These are phyloP conservation scores for Microsporum audouinii DNA, from an alignment of 2,329 filamentous ascomycete genomes.

Conservation along the genomic window DNA sequence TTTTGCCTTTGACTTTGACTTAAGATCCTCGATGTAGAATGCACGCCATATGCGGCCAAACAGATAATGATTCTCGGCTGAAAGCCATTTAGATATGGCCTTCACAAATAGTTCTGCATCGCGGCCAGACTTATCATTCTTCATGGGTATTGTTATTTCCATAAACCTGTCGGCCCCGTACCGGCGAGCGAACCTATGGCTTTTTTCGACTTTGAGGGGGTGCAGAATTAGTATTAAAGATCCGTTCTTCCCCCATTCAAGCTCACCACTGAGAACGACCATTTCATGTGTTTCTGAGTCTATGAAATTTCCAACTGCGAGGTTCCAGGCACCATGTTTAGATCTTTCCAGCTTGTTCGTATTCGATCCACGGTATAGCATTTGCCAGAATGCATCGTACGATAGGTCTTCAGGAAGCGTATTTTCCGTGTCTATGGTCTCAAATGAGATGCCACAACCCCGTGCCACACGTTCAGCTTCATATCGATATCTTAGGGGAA, in stretches of 20 bases:
- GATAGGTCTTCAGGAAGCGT: slow-evolving; percentile 15
- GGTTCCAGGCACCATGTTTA: slow-evolving; percentile 24
- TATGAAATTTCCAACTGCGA: slow-evolving; percentile 24
- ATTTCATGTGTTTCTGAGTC: slow-evolving; percentile 24
- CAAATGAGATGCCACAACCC: slow-evolving; percentile 20
- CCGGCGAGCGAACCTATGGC: slow-evolving; percentile 36
- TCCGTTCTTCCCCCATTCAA: slow-evolving; percentile 29
- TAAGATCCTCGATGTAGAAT: slow-evolving; percentile 34
- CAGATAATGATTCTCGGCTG: slow-evolving; percentile 28
- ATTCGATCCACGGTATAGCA: slow-evolving; percentile 19
- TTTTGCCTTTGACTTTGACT: slow-evolving; percentile 18
- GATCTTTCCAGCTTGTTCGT: slow-evolving; percentile 20
- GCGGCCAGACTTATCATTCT: slow-evolving; percentile 16
- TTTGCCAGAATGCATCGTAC: slow-evolving; percentile 27
- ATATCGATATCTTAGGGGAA: slow-evolving; percentile 28
- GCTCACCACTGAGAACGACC: slow-evolving; percentile 30
- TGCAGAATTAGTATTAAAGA: slow-evolving; percentile 32
- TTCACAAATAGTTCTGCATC: slow-evolving; percentile 22
- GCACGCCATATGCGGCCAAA: slow-evolving; percentile 35
- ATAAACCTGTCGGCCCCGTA: slow-evolving; percentile 39
- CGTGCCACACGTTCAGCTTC: slow-evolving; percentile 28
- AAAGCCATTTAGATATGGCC: slow-evolving; percentile 31
- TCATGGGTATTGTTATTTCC: slow-evolving; percentile 28
- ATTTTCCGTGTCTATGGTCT: slow-evolving; percentile 22
- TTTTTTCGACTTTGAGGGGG: slow-evolving; percentile 31